Conservation (phyloP, 2,329 filamentous ascomycete genomes). For the Diaporthe helianthi region DNA sequence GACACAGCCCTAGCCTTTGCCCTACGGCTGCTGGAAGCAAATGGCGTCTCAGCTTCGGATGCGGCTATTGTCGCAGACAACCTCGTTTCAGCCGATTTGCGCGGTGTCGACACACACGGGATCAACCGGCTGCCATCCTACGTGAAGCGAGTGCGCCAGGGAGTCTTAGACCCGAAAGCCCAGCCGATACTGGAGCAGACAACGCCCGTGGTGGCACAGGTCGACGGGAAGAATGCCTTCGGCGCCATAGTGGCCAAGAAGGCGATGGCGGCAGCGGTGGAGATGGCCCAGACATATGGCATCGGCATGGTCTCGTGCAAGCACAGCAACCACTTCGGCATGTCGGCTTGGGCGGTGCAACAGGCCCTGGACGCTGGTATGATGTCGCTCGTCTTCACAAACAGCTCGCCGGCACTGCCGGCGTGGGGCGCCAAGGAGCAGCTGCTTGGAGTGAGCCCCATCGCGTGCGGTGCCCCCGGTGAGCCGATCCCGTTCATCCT, state of each 20-base stretch:
- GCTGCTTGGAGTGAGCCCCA: slow-evolving; percentile 76
- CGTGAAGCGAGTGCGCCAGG: slow-evolving; percentile 73
- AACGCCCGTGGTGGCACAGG: slow-evolving; percentile 72
- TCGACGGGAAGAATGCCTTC: slow-evolving; percentile 74
- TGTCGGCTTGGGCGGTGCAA: slow-evolving; percentile 82
- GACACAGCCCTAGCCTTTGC: slow-evolving; percentile 50
- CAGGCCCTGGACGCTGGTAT: slow-evolving; percentile 75
- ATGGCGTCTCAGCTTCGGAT: slow-evolving; percentile 65
- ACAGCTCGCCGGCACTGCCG: slow-evolving; percentile 75
- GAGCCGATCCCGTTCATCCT: slow-evolving; percentile 69
- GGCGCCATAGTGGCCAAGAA: slow-evolving; percentile 73
- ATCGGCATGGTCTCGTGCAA: slow-evolving; percentile 80
- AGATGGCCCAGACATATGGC: slow-evolving; percentile 68
- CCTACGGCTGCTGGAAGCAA: slow-evolving; percentile 61
- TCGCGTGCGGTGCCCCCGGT: slow-evolving; percentile 78
- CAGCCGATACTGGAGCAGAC: slow-evolving; percentile 64
- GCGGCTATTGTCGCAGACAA: slow-evolving; percentile 70
- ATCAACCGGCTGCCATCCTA: slow-evolving; percentile 82
- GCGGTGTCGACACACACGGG: slow-evolving; percentile 81
- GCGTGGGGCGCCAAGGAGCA: slow-evolving; percentile 73
- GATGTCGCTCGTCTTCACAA: slow-evolving; percentile 76
- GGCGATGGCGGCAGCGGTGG: slow-evolving; percentile 72
- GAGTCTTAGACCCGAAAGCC: slow-evolving; percentile 69
- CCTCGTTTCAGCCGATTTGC: slow-evolving; percentile 76
- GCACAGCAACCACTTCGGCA: slow-evolving; percentile 83